These are phyloP conservation scores for Claviceps quebecensis DNA, from an alignment of 2,329 filamentous ascomycete species.

Conservation along the genomic window DNA sequence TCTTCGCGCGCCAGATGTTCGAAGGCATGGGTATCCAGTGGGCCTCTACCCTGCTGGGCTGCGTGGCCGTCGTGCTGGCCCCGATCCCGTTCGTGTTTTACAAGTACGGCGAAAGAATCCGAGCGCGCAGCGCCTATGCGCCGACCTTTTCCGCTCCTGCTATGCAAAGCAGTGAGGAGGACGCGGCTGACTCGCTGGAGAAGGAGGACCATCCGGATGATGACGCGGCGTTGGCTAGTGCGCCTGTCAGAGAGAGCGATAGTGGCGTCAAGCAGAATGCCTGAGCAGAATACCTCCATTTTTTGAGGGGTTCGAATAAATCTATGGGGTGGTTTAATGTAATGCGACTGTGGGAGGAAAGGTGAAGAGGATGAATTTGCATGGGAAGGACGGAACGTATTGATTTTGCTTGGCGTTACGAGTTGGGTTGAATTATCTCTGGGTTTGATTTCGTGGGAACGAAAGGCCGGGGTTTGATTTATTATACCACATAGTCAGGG, in stretches of 20 bases:
- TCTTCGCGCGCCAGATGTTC: constrained; percentile 64
- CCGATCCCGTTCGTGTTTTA: constrained; percentile 52
- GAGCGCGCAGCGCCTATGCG: constrained; percentile 40
- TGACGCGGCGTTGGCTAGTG: constrained; percentile 21
- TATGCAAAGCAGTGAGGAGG: constrained; percentile 10
- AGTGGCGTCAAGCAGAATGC: constrained; percentile 9
- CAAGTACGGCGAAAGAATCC: constrained; percentile 43
- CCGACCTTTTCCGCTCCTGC: constrained; percentile 25
- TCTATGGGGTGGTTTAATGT: too few relatives aligned
- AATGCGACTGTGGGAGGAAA: too few relatives aligned
- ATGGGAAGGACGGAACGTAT: neutral
- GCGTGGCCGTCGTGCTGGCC: constrained; percentile 40
- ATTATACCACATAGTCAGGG: neutral
- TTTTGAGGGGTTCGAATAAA: too few relatives aligned
- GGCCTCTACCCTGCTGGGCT: constrained; percentile 47
- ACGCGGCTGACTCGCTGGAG: constrained; percentile 11
- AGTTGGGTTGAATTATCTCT: neutral
- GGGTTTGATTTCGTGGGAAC: neutral
- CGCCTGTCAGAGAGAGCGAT: constrained; percentile 18
- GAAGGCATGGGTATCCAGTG: constrained; percentile 47
- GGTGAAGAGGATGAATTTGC: neutral
- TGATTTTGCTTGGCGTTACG: neutral
- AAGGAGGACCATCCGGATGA: constrained; percentile 19
- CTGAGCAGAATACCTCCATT: neutral
- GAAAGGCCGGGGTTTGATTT: neutral